These are phyloP conservation scores for Clitopilus hobsonii DNA, from an alignment of 768 basidiomycete species.

Conservation along the genomic window DNA sequence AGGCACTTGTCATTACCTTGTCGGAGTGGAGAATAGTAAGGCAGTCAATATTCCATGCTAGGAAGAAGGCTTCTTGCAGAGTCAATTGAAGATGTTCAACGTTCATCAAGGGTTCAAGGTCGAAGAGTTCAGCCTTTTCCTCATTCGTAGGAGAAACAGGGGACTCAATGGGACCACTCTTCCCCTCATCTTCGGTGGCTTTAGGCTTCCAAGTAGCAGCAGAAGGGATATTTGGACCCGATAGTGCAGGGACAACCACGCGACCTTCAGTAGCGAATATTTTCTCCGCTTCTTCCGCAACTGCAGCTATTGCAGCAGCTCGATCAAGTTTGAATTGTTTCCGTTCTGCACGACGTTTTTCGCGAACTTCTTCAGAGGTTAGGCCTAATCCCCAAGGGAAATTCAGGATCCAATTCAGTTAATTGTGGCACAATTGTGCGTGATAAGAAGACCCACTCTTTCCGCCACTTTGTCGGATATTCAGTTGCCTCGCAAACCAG, in stretches of 20 bases:
- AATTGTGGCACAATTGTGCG: background rate
- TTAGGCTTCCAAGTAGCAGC: constrained; percentile 76
- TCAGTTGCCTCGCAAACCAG: constrained; percentile 81
- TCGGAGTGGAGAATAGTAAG: constrained; percentile 62
- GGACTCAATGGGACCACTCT: constrained; percentile 9
- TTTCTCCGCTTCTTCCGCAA: constrained; percentile 74
- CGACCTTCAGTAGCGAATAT: constrained; percentile 70
- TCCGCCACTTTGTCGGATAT: constrained; percentile 50
- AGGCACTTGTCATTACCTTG: constrained; percentile 43
- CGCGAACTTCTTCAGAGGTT: constrained; percentile 90
- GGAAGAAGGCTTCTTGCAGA: constrained; percentile 85
- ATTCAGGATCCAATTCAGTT: background rate
- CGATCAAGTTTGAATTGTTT: constrained; percentile 92
- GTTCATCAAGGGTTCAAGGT: constrained; percentile 53
- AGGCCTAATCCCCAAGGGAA: constrained; percentile 37
- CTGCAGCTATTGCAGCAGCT: constrained; percentile 80
- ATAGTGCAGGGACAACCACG: constrained; percentile 54
- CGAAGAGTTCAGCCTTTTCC: constrained; percentile 27
- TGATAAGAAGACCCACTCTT: constrained; percentile 44
- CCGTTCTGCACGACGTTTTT: constrained; percentile 80
- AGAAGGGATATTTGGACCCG: constrained; percentile 64
- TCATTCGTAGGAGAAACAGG: constrained; percentile 18
- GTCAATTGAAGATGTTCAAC: constrained; percentile 91
- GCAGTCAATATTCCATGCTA: constrained; percentile 81
- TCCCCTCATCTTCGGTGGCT: background rate